These are phyloP conservation scores for Blastocystis sp. DNA, from an alignment of 352 stramenopile species.

Conservation along the genomic window DNA sequence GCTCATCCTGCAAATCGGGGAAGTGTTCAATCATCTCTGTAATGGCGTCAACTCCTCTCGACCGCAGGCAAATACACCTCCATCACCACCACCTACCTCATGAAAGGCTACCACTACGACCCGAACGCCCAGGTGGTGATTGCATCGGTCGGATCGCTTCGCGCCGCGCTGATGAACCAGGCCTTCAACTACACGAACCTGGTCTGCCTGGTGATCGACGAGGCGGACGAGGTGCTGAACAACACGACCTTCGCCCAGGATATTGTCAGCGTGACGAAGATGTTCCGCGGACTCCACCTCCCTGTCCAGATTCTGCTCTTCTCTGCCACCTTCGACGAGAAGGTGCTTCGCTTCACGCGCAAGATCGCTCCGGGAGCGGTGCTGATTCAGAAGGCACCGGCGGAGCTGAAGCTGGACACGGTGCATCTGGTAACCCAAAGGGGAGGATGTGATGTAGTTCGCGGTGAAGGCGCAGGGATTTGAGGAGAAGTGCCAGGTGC, in stretches of 20 bases:
- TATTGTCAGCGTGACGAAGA: background rate
- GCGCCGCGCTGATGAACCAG: constrained; percentile 1
- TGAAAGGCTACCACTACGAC: constrained; percentile 54
- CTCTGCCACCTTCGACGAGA: constrained; percentile 61
- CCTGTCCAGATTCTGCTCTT: constrained; percentile 62
- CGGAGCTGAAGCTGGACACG: constrained; percentile 31
- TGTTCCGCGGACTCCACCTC: background rate
- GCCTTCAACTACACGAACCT: constrained; percentile 28
- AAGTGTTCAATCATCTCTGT: constrained; percentile 41
- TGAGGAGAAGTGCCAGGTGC: constrained; percentile 41
- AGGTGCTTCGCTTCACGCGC: constrained; percentile 53
- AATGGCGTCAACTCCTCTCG: background rate
- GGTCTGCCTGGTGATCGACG: constrained; percentile 57
- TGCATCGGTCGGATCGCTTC: constrained; percentile 12
- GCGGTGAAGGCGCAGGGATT: background rate
- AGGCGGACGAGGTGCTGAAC: constrained; percentile 52
- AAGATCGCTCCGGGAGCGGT: constrained; percentile 34
- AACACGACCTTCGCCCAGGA: constrained; percentile 25
- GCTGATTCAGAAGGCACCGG: constrained; percentile 31
- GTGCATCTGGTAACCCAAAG: constrained; percentile 31
- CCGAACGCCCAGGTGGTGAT: constrained; percentile 49
- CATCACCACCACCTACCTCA: constrained; percentile 28
- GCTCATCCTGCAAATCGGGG: constrained; percentile 53
- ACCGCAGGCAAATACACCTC: background rate
- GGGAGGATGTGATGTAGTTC: constrained; percentile 1